These are phyloP conservation scores for Aspergillus quadricinctus DNA, from an alignment of 2,329 filamentous ascomycete species.

Conservation along the genomic window DNA sequence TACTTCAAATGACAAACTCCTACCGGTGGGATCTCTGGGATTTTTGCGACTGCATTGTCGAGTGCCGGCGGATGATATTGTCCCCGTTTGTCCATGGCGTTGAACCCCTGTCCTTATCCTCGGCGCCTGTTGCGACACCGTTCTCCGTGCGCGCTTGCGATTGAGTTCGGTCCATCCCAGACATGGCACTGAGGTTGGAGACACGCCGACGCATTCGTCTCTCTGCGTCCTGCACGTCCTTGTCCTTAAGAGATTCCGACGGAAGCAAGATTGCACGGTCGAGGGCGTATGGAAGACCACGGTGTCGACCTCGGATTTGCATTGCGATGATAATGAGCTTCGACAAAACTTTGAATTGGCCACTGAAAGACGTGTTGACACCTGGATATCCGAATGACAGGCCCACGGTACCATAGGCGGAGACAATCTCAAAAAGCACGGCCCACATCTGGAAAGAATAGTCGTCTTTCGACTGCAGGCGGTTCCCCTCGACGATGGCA, in stretches of 20 bases:
- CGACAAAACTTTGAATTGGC: constrained; percentile 69
- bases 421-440: constrained; percentile 78
- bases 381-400: constrained; percentile 76
- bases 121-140: constrained; percentile 20
- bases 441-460: constrained; percentile 62
- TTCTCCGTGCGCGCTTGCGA: constrained; percentile 22
- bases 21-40: constrained; percentile 20
- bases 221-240: constrained; percentile 53
- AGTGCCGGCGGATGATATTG: constrained; percentile 23
- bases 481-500: constrained; percentile 74
- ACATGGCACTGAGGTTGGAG: constrained; percentile 32
- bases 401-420: constrained; percentile 91
- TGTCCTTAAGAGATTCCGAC: constrained; percentile 58
- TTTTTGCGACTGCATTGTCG: constrained; percentile 24
- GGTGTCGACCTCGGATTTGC: constrained; percentile 62
- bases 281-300: constrained; percentile 62
- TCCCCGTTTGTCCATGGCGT: constrained; percentile 15
- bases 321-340: constrained; percentile 64
- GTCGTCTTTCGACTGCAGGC: constrained; percentile 60
- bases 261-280: constrained; percentile 68
- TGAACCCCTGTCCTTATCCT: constrained; percentile 20
- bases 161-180: constrained; percentile 19
- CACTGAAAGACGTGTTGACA: constrained; percentile 75
- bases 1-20: not conserved
- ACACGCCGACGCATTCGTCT: constrained; percentile 38